Evolutionary conservation across 805 yeast genomes (phyloP).

Genomic region (Alloascoidea africana): DNA sequence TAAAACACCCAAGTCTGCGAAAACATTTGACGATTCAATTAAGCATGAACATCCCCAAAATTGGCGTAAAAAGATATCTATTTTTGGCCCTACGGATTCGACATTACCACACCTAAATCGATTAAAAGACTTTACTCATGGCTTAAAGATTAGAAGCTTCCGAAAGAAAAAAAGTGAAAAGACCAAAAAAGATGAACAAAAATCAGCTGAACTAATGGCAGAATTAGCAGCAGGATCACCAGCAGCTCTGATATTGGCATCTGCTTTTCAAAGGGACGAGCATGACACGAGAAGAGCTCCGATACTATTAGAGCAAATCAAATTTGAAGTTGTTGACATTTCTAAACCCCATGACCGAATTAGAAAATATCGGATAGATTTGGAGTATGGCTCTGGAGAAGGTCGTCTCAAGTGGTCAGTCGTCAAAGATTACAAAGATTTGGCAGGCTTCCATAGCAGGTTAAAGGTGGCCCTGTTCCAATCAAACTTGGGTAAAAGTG

Average conservation of each 20-base stretch:
- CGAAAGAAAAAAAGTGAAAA: conserved; percentile 10
- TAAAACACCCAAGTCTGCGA: too few species aligned
- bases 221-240: conserved; percentile 51
- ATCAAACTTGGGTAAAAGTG: conserved; percentile 5
- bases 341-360: conserved; percentile 23
- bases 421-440: conserved; percentile 54
- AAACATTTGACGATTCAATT: too few species aligned
- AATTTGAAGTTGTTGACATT: conserved; percentile 40
- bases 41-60: too few species aligned
- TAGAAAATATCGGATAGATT: conserved; percentile 42
- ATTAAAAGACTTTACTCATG: background rate
- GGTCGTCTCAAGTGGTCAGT: conserved; percentile 71
- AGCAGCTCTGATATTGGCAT: conserved; percentile 48
- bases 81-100: too few species aligned
- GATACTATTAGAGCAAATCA: conserved; percentile 55
- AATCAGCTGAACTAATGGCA: conserved; percentile 23
- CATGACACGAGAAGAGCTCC: conserved; percentile 71
- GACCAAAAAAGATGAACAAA: conserved; percentile 11
- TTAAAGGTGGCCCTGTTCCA: conserved; percentile 40
- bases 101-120: background rate
- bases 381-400: conserved; percentile 85
- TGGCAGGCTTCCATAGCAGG: conserved; percentile 54
- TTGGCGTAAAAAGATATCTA: too few species aligned
- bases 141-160: conserved; percentile 6
- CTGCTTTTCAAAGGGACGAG: conserved; percentile 55